Percentiles rank a stretch among this genome's conserved stretches.
These are phyloP conservation scores for Candida nonsorbophila DNA, from an alignment of 805 yeast species.

Conservation along the genomic window DNA sequence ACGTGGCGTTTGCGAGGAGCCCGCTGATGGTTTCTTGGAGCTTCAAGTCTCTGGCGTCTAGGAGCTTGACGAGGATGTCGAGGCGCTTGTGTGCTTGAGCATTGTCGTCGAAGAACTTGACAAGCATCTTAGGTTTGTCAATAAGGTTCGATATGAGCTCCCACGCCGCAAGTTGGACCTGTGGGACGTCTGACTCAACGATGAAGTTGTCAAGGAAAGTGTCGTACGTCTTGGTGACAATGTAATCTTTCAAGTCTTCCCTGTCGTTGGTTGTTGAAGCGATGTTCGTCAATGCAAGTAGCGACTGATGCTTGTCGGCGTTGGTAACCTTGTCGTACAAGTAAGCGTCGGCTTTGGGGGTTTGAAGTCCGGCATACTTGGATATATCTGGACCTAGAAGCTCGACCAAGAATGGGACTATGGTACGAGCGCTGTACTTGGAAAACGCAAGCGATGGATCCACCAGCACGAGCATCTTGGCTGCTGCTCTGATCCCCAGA, in stretches of 20 bases:
- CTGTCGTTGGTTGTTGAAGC: constrained; percentile 40
- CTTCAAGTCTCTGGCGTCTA: constrained; percentile 24
- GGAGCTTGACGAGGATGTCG: constrained; percentile 23
- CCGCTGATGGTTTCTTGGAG: constrained; percentile 31
- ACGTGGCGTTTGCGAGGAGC: constrained; percentile 34
- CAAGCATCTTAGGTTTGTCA: constrained; percentile 34
- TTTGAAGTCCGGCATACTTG: constrained; percentile 11
- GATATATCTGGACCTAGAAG: constrained; percentile 31
- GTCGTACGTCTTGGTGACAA: constrained; percentile 42
- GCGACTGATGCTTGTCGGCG: constrained; percentile 48
- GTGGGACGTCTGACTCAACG: constrained; percentile 27
- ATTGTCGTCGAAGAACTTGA: constrained; percentile 53
- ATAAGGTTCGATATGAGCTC: constrained; percentile 63
- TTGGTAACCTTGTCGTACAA: constrained; percentile 24
- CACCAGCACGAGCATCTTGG: constrained; percentile 39
- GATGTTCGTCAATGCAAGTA: constrained; percentile 65
- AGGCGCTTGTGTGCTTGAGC: constrained; percentile 22
- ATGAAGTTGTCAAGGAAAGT: constrained; percentile 40
- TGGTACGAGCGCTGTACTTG: constrained; percentile 27
- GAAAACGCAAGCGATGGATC: constrained; percentile 39
- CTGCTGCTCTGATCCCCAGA: constrained; percentile 36
- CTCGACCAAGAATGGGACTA: constrained; percentile 46
- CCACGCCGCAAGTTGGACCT: constrained; percentile 54
- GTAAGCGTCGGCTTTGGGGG: constrained; percentile 10
- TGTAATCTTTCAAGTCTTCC: constrained; percentile 32